phyloP scores from a whole-genome alignment of 2,329 filamentous ascomycete species.

The Aspergillus novoparasiticus region DNA sequence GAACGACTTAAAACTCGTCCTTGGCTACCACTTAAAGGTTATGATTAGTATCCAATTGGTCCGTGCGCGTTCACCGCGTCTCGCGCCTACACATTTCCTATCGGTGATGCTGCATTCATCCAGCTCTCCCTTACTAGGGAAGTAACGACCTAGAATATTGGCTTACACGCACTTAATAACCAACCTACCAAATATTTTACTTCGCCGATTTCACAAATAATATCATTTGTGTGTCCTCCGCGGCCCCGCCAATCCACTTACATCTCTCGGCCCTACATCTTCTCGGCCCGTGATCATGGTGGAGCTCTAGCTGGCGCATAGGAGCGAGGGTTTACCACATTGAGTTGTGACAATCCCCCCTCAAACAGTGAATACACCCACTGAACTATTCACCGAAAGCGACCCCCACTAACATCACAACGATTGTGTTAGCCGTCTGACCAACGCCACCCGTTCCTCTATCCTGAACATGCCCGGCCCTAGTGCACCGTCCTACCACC shows the following conservation, averaged over 20 bases:
- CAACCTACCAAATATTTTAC: too few species aligned
- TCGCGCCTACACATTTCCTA: conserved; percentile 1
- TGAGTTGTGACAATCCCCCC: not conserved
- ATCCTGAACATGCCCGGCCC: not conserved
- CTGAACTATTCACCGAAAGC: not conserved
- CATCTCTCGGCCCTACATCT: not conserved
- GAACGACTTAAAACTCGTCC: not conserved
- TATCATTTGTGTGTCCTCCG: not conserved
- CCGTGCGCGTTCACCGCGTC: conserved; percentile 1
- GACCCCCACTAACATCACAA: not conserved
- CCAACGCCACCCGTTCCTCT: not conserved
- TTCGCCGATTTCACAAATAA: not conserved
- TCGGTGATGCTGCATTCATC: not conserved
- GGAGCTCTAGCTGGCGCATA: not conserved
- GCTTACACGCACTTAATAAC: not conserved
- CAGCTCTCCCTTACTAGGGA: not conserved
- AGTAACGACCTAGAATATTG: not conserved
- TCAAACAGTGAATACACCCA: not conserved
- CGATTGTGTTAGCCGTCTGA: not conserved
- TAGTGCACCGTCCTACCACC: not conserved
- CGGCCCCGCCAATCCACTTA: not conserved
- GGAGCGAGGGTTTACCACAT: not conserved
- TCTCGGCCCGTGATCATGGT: not conserved
- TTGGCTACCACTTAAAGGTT: not conserved
- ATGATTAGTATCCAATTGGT: not conserved